Evolutionary conservation across 192 early-diverging fungal genomes (phyloP), one percentile per base, ranked within the genome.

Genomic region (Coemansia sp.): DNA sequence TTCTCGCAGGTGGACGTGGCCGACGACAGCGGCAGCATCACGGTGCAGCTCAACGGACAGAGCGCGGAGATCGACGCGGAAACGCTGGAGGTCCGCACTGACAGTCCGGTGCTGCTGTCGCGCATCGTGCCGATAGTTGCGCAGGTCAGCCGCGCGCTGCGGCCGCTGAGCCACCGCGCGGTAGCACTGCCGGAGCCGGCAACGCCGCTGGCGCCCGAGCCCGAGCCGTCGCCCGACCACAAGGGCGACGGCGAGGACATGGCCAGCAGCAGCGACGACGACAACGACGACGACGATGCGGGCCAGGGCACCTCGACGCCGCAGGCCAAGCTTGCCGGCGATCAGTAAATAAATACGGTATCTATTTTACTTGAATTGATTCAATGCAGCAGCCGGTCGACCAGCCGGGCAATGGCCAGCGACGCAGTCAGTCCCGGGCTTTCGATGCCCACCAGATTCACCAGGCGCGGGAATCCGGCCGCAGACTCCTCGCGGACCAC

Each of bases 371-470:
- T 14, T 39, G 28, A n/a, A n/a, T n/a, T n/a, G 31, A 9, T 8
- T 34, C 22, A 27, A 15, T 56, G 44, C 29, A 45, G 46, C 22
- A 70, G 29, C 9, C 30, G 23, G 15, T 51, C 53, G 9, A 75
- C 72, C 62, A 68, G 61, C 9, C 19, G 2, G 2, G 85, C 90
- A 35, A 94, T 91, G 1, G 90, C 90, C 36, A 92, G 71, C 2
- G 87, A 85, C 14, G 84, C 79, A 2, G 92, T 94, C 46, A 94
- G 51, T 0, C 92, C 92, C 2, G 92, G 92, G 48, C 87, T 90
- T 53, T 94, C 92, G 25, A 94, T 90, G 26, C 92, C 92, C 2
- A 85, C 52, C 10, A 92, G 67, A 36, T 90, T 89, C 36, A 89
- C 81, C 67, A 90, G 88, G 0, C 84, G 82, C 0, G 69, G 52